These are phyloP conservation scores for Lathyrus oleraceus DNA, from an alignment of 306 rosid genomes.

Conservation along the genomic window DNA sequence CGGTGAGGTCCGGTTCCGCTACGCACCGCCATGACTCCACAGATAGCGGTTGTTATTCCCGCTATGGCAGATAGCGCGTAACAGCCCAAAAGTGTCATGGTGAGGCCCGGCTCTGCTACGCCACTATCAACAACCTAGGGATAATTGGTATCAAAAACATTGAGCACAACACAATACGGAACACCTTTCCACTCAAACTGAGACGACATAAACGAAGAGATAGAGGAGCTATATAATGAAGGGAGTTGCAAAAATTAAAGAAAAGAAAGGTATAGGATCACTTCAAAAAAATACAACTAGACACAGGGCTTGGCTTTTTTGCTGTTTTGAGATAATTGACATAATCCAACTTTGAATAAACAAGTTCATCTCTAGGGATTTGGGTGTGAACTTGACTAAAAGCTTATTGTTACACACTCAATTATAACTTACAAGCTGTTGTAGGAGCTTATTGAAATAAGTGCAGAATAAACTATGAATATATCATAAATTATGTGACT, in stretches of 20 bases:
- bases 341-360: conserved; percentile 1
- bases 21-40: too few species aligned
- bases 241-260: background rate
- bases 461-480: background rate
- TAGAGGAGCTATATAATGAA: background rate
- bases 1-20: too few species aligned
- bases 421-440: background rate
- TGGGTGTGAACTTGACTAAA: background rate
- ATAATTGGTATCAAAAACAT: background rate
- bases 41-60: too few species aligned
- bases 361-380: background rate
- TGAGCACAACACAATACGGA: background rate
- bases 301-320: background rate
- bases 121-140: too few species aligned
- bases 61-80: too few species aligned
- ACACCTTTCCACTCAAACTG: background rate
- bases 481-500: background rate
- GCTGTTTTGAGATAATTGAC: background rate
- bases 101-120: too few species aligned
- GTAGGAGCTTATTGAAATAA: background rate
- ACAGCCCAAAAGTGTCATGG: too few species aligned
- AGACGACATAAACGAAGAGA: background rate
- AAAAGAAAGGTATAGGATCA: background rate
- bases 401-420: background rate
- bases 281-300: background rate